phyloP scores from a whole-genome alignment of 768 basidiomycete species.

The Kwoniella dejecticola region DNA sequence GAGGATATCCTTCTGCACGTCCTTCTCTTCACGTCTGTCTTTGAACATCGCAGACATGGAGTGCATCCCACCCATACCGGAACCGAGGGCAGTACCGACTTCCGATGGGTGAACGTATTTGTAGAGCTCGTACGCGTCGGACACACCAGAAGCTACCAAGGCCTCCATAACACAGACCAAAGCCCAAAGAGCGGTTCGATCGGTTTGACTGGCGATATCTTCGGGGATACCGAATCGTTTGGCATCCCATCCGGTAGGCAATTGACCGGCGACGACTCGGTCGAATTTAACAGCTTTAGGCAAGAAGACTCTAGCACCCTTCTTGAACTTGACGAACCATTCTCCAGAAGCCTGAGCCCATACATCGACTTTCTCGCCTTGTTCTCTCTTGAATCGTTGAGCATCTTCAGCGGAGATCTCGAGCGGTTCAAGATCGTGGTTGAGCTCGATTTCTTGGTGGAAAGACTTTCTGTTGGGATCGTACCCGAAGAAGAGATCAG shows the following conservation, averaged over 20 bases:
- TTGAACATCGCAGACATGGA: conserved; percentile 97
- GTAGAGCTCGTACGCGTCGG: conserved; percentile 97
- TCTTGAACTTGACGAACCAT: conserved; percentile 98
- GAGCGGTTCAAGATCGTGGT: conserved; percentile 93
- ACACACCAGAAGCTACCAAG: conserved; percentile 93
- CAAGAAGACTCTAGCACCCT: conserved; percentile 86
- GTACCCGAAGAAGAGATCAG: conserved; percentile 96
- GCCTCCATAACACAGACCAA: conserved; percentile 92
- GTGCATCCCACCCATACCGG: conserved; percentile 95
- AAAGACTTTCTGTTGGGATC: conserved; percentile 97
- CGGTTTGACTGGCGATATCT: conserved; percentile 91
- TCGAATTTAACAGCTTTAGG: conserved; percentile 96
- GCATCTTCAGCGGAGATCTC: conserved; percentile 91
- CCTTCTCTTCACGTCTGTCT: conserved; percentile 95
- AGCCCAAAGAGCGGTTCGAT: conserved; percentile 88
- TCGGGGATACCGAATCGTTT: conserved; percentile 95
- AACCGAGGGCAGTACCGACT: conserved; percentile 89
- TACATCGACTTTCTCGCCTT: conserved; percentile 92
- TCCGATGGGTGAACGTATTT: conserved; percentile 95
- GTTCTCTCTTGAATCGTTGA: conserved; percentile 91
- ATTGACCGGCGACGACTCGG: conserved; percentile 90
- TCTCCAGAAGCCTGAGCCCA: conserved; percentile 91
- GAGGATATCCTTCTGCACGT: conserved; percentile 96
- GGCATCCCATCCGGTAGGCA: conserved; percentile 97
- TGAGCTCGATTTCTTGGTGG: conserved; percentile 94